These are phyloP conservation scores for Oryza meyeriana DNA, from an alignment of 176 grass and related monocot species.

Conservation along the genomic window DNA sequence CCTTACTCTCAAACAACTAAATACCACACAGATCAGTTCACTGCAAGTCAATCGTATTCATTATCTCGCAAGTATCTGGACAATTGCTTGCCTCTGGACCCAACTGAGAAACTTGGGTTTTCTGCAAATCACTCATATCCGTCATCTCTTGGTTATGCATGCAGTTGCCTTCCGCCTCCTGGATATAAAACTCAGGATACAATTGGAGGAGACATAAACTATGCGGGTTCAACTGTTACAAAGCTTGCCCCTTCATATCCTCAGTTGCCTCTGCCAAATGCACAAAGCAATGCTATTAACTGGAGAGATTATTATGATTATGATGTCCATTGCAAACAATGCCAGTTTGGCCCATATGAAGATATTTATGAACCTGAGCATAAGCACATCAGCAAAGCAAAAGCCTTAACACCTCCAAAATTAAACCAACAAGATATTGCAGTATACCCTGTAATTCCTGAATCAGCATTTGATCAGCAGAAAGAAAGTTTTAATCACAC, in stretches of 20 bases:
- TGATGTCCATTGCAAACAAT: slow-evolving; percentile 26
- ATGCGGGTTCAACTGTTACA: neutral
- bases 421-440: slow-evolving; percentile 23
- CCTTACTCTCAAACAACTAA: neutral
- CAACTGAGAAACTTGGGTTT: slow-evolving; percentile 17
- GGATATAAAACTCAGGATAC: slow-evolving; percentile 28
- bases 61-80: neutral
- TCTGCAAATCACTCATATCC: slow-evolving; percentile 9
- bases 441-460: neutral
- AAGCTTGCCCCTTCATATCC: neutral
- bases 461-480: slow-evolving; percentile 14
- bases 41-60: neutral
- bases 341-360: neutral
- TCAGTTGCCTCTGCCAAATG: neutral
- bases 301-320: slow-evolving; percentile 30
- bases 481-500: slow-evolving; percentile 4
- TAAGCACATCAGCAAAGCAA: slow-evolving; percentile 1
- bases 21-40: neutral
- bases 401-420: neutral
- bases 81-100: neutral
- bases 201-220: slow-evolving; percentile 5
- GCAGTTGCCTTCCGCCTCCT: neutral
- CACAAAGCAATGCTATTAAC: slow-evolving; percentile 10
- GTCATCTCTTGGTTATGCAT: neutral
- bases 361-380: slow-evolving; percentile 18